Base-by-base conservation (phyloP, 805 yeast species). In the Torulaspora quercuum region DNA sequence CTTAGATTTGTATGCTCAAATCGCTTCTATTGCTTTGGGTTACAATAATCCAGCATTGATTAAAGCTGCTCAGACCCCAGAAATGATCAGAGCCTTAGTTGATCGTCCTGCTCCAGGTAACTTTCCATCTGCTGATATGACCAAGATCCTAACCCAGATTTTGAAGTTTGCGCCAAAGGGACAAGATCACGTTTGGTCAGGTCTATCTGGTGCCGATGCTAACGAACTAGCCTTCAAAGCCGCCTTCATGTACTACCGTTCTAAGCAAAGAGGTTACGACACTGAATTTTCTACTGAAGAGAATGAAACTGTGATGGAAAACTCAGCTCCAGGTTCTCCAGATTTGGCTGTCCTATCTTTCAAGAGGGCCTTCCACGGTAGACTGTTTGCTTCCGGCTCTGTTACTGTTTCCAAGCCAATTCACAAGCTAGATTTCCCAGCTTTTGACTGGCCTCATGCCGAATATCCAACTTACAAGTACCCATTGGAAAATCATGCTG, bases 361-460 rank as follows among this genome's bases (percentile, higher is more conserved):
- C 67, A 79, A 80, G 63, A 73, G 78, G 48, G 92, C 92, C 19
- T 90, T 89, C 83, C 97, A 89, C 61, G 97, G 97, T 48, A 79
- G 97, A 66, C 67, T 88, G 46, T 87, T 89, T 67, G 97, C 95
- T 15, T 76, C 95, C 37, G 88, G 85, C 28, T 83, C 95, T 5
- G 78, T 86, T 48, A 89, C 97, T 25, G 78, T 95, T 62, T 87
- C 96, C 39, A 90, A 87, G 71, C 95, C 97, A 49, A 76, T 90
- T 52, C 97, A 89, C 72, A 89, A 90, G 69, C 69, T 89, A 59
- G 89, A 82, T 64, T 70, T 90, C 67, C 97, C 97, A 44, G 79
- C 95, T 5, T 89, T 89, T 70, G 77, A 85, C 57, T 89, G 97
- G 97, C 97, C 97, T 58, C 88, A 84, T 63, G 96, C 96, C 39